Evolutionary conservation across 2,329 filamentous ascomycete genomes (phyloP).

Genomic region (Fusarium chlamydosporum): DNA sequence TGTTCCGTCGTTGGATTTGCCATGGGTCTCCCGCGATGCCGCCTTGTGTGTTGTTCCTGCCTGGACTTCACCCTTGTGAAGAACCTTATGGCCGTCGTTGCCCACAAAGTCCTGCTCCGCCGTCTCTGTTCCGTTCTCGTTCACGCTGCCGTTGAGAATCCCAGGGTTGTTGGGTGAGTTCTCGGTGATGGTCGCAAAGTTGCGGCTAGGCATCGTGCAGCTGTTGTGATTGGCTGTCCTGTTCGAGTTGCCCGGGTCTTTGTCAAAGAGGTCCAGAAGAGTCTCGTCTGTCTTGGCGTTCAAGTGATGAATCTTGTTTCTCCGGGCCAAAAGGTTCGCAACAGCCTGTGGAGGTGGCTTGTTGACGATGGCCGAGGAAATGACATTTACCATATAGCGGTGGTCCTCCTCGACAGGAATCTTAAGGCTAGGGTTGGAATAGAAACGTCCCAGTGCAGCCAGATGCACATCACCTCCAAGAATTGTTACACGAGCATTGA

Average conservation of each 20-base stretch:
- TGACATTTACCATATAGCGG: conserved; percentile 94
- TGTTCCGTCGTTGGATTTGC: conserved; percentile 69
- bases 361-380: conserved; percentile 96
- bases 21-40: conserved; percentile 69
- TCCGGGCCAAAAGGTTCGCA: conserved; percentile 88
- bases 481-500: conserved; percentile 91
- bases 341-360: conserved; percentile 90
- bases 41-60: conserved; percentile 85
- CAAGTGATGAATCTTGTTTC: conserved; percentile 85
- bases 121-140: conserved; percentile 34
- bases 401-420: conserved; percentile 86
- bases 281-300: conserved; percentile 87
- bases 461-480: conserved; percentile 95
- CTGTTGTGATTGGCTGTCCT: conserved; percentile 84
- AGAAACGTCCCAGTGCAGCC: conserved; percentile 93
- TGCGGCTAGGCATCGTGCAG: conserved; percentile 91
- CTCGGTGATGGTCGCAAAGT: conserved; percentile 92
- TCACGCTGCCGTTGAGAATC: conserved; percentile 47
- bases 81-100: conserved; percentile 76
- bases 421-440: conserved; percentile 85
- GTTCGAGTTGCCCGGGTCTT: conserved; percentile 82
- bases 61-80: conserved; percentile 82
- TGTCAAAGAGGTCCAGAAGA: conserved; percentile 90
- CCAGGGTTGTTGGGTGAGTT: conserved; percentile 75
- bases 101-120: conserved; percentile 54